These are phyloP conservation scores for Orbilia javanica DNA, from an alignment of 2,329 filamentous ascomycete species.

Conservation along the genomic window DNA sequence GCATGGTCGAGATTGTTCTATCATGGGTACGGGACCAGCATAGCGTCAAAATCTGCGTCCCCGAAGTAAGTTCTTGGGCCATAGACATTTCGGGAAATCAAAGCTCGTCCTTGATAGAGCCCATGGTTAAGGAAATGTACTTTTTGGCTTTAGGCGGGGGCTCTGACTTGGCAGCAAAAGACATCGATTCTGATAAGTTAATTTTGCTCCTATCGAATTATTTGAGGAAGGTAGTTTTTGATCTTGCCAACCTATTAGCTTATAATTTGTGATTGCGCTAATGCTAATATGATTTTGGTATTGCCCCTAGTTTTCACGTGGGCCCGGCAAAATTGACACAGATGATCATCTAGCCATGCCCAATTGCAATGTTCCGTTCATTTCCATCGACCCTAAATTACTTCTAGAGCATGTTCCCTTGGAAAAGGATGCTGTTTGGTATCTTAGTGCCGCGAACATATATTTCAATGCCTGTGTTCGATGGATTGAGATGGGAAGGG, in stretches of 20 bases:
- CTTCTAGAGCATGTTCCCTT: neutral
- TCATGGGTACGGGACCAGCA: neutral
- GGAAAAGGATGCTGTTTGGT: neutral
- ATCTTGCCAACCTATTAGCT: no score
- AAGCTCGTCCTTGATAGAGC: neutral
- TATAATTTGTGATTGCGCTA: no score
- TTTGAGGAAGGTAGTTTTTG: neutral
- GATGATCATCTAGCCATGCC: no score
- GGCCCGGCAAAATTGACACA: no score
- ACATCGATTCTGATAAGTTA: neutral
- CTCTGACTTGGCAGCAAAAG: neutral
- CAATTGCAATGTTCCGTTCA: no score
- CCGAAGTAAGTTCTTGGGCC: neutral
- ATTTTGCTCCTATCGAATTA: neutral
- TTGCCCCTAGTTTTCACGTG: no score
- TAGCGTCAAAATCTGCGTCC: neutral
- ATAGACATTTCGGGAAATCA: neutral
- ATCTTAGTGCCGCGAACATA: neutral
- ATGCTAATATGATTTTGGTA: no score
- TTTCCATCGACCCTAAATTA: neutral
- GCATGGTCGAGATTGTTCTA: neutral
- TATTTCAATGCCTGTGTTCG: no score
- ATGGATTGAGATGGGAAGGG: no score
- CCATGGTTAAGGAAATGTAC: neutral
- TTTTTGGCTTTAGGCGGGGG: neutral